phyloP scores from a whole-genome alignment of 169 alveolate genomes.

The Eimeria falciformis region DNA sequence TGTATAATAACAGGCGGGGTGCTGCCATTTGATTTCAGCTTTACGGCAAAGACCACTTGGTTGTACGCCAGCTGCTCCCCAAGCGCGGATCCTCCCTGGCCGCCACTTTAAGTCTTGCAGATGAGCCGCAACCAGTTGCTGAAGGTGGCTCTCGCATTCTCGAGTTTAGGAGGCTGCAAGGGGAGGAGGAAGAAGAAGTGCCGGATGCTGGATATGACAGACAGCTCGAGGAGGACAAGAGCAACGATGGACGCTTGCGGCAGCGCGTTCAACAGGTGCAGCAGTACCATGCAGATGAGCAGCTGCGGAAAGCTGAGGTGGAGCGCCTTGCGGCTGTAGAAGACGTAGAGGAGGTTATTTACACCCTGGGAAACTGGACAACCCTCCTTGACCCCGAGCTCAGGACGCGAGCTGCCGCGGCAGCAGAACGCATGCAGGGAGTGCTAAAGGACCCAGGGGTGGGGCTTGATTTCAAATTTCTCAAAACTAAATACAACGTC shows the following conservation, averaged over 20 bases:
- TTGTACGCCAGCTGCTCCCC: conserved; percentile 26
- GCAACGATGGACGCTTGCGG: neutral
- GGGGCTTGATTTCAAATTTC: neutral
- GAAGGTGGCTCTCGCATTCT: conserved; percentile 3
- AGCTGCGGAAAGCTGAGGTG: conserved; percentile 7
- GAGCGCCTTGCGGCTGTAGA: conserved; percentile 12
- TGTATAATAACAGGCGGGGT: neutral
- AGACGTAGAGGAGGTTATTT: conserved; percentile 44
- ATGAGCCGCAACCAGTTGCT: neutral
- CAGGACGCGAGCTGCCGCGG: conserved; percentile 38
- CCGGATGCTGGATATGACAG: neutral
- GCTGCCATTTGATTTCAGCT: neutral
- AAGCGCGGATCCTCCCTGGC: neutral
- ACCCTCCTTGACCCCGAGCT: conserved; percentile 51
- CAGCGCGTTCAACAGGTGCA: conserved; percentile 27
- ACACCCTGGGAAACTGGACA: conserved; percentile 75
- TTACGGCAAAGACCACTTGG: conserved; percentile 50
- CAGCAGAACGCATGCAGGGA: conserved; percentile 49
- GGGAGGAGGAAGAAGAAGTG: conserved; percentile 2
- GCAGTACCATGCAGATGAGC: conserved; percentile 8
- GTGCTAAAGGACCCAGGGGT: conserved; percentile 74
- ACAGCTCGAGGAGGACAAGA: neutral
- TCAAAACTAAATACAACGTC: no score
- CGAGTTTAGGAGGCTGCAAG: conserved; percentile 16
- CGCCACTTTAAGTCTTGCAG: neutral